A percentile compares a stretch with the other conserved stretches of the same genome.
Conservation (phyloP, 164 flowering plant species). For the Berberis thunbergii region DNA sequence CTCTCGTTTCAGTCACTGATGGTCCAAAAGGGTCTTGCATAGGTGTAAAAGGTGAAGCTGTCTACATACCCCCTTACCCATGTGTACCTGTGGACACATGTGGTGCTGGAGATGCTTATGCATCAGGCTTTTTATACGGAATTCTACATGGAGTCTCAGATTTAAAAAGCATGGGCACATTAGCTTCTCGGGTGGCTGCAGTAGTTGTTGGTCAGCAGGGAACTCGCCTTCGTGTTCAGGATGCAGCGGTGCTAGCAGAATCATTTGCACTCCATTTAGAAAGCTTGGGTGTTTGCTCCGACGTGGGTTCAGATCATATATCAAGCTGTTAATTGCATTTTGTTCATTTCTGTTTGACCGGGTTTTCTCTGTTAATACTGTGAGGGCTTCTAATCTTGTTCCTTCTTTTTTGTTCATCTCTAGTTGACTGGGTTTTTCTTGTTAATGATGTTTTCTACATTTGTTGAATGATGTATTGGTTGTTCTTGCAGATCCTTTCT, state of each 20-base stretch:
- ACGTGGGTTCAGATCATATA: constrained; percentile 53
- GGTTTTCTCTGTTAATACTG: neutral
- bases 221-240: constrained; percentile 72
- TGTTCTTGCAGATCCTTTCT: neutral
- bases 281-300: constrained; percentile 26
- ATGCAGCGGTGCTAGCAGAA: constrained; percentile 59
- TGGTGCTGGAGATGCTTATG: constrained; percentile 98
- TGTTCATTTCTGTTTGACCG: neutral
- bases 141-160: constrained; percentile 63
- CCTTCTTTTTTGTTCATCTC: neutral
- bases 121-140: constrained; percentile 81
- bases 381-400: neutral
- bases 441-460: neutral
- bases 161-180: constrained; percentile 63
- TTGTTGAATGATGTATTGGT: neutral
- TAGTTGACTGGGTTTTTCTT: constrained; percentile 1
- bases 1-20: constrained; percentile 84
- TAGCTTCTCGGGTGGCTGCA: constrained; percentile 81
- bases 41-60: constrained; percentile 86
- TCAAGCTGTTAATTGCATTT: constrained; percentile 15
- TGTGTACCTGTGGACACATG: constrained; percentile 86
- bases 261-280: constrained; percentile 39
- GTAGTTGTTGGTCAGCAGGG: constrained; percentile 93
- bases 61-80: constrained; percentile 73
- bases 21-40: constrained; percentile 82